These are phyloP conservation scores for Thielaviopsis populi DNA, from an alignment of 2,329 filamentous ascomycete species.

Conservation along the genomic window DNA sequence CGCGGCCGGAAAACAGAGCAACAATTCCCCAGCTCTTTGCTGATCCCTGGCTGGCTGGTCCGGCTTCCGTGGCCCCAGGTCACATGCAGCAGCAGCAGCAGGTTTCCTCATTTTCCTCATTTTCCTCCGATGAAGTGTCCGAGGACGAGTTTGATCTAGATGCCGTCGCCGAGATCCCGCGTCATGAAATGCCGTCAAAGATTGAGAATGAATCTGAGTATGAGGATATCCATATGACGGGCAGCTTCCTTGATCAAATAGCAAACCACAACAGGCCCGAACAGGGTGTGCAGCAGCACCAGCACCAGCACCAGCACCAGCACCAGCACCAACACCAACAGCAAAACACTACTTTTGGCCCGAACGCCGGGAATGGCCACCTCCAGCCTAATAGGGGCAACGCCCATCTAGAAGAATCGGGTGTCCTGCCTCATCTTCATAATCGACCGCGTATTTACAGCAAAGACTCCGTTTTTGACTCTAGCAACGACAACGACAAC, in stretches of 20 bases:
- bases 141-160: slow-evolving; percentile 34
- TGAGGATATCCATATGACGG: slow-evolving; percentile 16
- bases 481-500: slow-evolving; percentile 18
- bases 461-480: slow-evolving; percentile 31
- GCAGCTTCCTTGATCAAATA: slow-evolving; percentile 12
- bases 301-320: background rate
- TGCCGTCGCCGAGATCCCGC: slow-evolving; percentile 1
- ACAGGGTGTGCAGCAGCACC: background rate
- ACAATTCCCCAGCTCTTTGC: slow-evolving; percentile 53
- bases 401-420: slow-evolving; percentile 5
- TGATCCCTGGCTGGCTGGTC: slow-evolving; percentile 55
- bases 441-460: slow-evolving; percentile 23
- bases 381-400: background rate
- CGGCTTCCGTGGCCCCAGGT: slow-evolving; percentile 20
- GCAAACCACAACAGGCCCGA: slow-evolving; percentile 1
- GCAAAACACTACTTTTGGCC: slow-evolving; percentile 5
- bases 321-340: background rate
- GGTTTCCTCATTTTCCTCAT: too few relatives aligned
- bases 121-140: slow-evolving; percentile 45
- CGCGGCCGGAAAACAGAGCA: slow-evolving; percentile 63
- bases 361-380: background rate
- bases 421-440: slow-evolving; percentile 7
- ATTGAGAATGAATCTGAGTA: background rate
- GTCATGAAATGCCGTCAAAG: slow-evolving; percentile 1
- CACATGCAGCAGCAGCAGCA: slow-evolving; percentile 17